These are phyloP conservation scores for Cladophialophora psammophila DNA, from an alignment of 2,329 filamentous ascomycete genomes.

Conservation along the genomic window DNA sequence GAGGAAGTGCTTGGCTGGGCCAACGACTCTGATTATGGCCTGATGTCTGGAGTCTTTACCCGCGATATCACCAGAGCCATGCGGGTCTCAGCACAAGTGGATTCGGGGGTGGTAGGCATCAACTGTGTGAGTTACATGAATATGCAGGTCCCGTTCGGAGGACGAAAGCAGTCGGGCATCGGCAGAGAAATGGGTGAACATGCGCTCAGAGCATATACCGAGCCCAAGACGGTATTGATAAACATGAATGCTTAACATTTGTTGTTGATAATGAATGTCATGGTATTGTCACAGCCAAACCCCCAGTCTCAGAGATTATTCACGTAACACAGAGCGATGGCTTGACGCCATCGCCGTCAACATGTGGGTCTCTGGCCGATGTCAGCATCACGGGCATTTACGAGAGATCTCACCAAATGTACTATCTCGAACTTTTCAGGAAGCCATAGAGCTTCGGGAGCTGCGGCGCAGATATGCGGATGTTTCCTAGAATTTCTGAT, in stretches of 20 bases:
- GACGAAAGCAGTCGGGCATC: conserved; percentile 57
- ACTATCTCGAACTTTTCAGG: too few species aligned
- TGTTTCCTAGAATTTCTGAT: too few species aligned
- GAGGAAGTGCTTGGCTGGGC: conserved; percentile 47
- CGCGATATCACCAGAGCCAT: conserved; percentile 49
- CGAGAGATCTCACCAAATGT: too few species aligned
- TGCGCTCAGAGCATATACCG: conserved; percentile 48
- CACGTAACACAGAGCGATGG: too few species aligned
- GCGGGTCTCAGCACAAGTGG: conserved; percentile 49
- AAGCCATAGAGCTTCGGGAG: too few species aligned
- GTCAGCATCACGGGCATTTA: too few species aligned
- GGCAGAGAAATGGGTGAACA: conserved; percentile 56
- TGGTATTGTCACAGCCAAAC: too few species aligned
- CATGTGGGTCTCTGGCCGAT: too few species aligned
- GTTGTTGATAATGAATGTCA: too few species aligned
- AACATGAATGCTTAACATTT: conserved; percentile 6
- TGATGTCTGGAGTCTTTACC: conserved; percentile 51
- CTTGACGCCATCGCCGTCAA: too few species aligned
- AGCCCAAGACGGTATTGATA: conserved; percentile 44
- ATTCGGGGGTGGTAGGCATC: conserved; percentile 54
- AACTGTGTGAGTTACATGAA: conserved; percentile 53
- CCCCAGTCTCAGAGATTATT: too few species aligned
- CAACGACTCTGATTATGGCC: conserved; percentile 50
- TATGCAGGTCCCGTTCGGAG: conserved; percentile 50
- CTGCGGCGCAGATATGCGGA: too few species aligned